A percentile compares a stretch with the other conserved stretches of the same genome.
Conservation (phyloP, 257 asterid species). For the Capsicum pubescens region DNA sequence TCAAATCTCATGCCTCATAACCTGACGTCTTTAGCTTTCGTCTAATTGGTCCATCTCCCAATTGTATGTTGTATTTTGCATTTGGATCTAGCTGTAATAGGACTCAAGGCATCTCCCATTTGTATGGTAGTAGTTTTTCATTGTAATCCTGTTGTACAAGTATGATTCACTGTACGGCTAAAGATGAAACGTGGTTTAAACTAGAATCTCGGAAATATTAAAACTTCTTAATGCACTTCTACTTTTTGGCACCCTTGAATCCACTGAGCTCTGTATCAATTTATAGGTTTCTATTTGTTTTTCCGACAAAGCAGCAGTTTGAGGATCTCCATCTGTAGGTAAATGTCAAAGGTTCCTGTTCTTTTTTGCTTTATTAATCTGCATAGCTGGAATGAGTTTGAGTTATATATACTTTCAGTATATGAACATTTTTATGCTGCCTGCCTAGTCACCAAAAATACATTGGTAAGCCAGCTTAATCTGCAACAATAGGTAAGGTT, state of each 20-base stretch:
- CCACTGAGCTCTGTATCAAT: not conserved
- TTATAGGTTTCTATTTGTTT: not conserved
- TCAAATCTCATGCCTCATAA: not conserved
- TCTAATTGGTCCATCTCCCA: slow-evolving; percentile 21
- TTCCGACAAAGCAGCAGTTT: not conserved
- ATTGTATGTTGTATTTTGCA: slow-evolving; percentile 23
- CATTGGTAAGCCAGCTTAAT: not conserved
- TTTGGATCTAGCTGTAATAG: slow-evolving; percentile 25
- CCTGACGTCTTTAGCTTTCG: slow-evolving; percentile 19
- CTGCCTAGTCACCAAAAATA: not conserved
- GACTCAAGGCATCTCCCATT: slow-evolving; percentile 14
- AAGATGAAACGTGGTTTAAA: not conserved
- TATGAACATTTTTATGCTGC: not conserved
- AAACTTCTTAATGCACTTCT: not conserved
- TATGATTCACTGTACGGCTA: slow-evolving; percentile 2
- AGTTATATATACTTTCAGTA: not conserved
- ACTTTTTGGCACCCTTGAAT: not conserved
- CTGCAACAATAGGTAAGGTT: not conserved
- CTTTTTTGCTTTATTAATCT: not conserved
- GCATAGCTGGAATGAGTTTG: not conserved
- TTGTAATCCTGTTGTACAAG: slow-evolving; percentile 12
- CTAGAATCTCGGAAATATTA: not conserved
- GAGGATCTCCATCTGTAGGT: slow-evolving; percentile 1
- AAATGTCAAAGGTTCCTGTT: not conserved
- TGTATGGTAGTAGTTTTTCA: slow-evolving; percentile 15